Conservation (phyloP, 1,284 basidiomycete species). For the Singerocomus rubriflavus region DNA sequence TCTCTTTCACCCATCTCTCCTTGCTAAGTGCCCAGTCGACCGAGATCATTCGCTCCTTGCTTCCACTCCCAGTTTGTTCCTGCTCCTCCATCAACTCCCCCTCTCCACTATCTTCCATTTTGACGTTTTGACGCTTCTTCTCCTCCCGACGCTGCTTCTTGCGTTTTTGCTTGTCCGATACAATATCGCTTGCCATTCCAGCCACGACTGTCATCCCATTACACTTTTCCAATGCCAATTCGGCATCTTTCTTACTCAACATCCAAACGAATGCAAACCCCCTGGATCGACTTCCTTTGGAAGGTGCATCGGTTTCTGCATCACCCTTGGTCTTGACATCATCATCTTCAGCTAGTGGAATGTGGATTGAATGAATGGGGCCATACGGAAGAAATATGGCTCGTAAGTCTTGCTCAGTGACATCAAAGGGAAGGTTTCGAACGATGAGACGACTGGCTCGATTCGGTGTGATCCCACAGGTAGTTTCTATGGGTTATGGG, state of each 20-base stretch:
- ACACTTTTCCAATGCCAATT: conserved; percentile 77
- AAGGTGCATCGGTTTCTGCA: conserved; percentile 27
- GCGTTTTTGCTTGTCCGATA: conserved; percentile 72
- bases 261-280: conserved; percentile 99
- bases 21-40: conserved; percentile 98
- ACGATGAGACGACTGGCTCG: conserved; percentile 86
- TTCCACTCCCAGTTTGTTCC: conserved; percentile 33
- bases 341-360: conserved; percentile 49
- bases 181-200: conserved; percentile 64
- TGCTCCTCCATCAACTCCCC: conserved; percentile 39
- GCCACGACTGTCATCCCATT: conserved; percentile 76
- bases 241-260: conserved; percentile 82
- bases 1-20: conserved; percentile 86
- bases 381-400: conserved; percentile 88
- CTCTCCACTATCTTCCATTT: conserved; percentile 34
- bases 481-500: conserved; percentile 25
- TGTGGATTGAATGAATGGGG: conserved; percentile 82
- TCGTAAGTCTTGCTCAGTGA: conserved; percentile 83
- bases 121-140: conserved; percentile 43
- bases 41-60: conserved; percentile 70
- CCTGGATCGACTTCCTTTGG: conserved; percentile 46
- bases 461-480: conserved; percentile 35
- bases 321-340: conserved; percentile 27
- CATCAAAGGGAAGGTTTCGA: conserved; percentile 84
- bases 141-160: conserved; percentile 64